These are phyloP conservation scores for Fusarium neocosmosporiellum DNA, from an alignment of 2,329 filamentous ascomycete genomes.

Conservation along the genomic window DNA sequence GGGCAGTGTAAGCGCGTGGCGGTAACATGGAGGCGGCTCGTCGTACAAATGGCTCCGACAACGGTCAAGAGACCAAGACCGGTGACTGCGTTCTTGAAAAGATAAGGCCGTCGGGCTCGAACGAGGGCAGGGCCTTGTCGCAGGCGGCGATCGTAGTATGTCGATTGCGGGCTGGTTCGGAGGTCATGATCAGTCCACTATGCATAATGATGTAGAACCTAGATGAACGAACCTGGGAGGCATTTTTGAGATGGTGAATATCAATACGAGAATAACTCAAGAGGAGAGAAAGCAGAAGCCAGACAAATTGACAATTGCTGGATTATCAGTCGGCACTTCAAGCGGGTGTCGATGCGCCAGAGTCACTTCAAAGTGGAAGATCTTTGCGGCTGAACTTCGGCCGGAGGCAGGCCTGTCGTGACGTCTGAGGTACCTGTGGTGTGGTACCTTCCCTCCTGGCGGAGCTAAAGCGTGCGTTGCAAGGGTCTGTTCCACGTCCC, in stretches of 20 bases:
- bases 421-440: slow-evolving; percentile 36
- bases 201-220: background rate
- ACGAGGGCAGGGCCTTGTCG: slow-evolving; percentile 89
- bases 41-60: slow-evolving; percentile 87
- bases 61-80: slow-evolving; percentile 81
- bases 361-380: slow-evolving; percentile 32
- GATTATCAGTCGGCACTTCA: slow-evolving; percentile 16
- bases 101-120: slow-evolving; percentile 89
- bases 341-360: slow-evolving; percentile 26
- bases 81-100: slow-evolving; percentile 88
- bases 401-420: slow-evolving; percentile 25
- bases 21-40: slow-evolving; percentile 40
- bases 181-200: slow-evolving; percentile 35
- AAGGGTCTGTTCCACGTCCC: slow-evolving; percentile 41
- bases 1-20: slow-evolving; percentile 26
- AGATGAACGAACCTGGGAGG: slow-evolving; percentile 34
- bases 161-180: slow-evolving; percentile 62
- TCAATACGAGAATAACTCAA: background rate
- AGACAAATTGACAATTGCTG: slow-evolving; percentile 13
- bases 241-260: slow-evolving; percentile 22
- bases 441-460: slow-evolving; percentile 18
- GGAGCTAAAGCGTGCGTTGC: slow-evolving; percentile 30
- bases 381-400: slow-evolving; percentile 42
- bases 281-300: background rate
- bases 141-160: slow-evolving; percentile 92